A percentile compares a stretch with the other conserved stretches of the same genome.
Evolutionary conservation across 345 rosid species (phyloP).

Genomic region (Cardamine occulta): DNA sequence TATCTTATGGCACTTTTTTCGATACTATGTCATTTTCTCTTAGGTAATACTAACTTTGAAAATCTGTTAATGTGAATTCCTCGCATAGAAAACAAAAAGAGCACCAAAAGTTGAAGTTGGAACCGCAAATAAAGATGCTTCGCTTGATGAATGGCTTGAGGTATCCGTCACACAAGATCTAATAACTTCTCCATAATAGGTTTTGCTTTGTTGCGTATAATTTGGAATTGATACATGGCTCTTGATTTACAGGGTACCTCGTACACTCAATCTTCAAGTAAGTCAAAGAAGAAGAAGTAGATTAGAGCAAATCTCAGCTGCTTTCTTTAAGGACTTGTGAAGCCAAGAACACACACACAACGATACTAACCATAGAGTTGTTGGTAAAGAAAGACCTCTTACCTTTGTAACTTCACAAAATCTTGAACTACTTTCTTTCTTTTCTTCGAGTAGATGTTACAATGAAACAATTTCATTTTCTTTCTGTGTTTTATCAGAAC

Average conservation of each 20-base stretch:
- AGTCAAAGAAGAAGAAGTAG: constrained; percentile 83
- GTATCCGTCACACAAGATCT: constrained; percentile 30
- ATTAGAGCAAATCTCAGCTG: constrained; percentile 2
- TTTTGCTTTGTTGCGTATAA: constrained; percentile 5
- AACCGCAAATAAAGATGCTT: constrained; percentile 66
- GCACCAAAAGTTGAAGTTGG: constrained; percentile 89
- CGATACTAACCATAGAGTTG: constrained; percentile 29
- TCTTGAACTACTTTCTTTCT: neutral
- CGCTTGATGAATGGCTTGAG: constrained; percentile 96
- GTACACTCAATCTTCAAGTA: constrained; percentile 56
- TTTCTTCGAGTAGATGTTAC: neutral
- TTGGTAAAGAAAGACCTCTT: constrained; percentile 27
- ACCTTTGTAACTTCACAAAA: constrained; percentile 25
- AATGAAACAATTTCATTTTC: neutral
- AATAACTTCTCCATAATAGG: neutral
- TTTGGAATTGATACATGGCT: neutral
- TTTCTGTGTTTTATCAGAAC: neutral
- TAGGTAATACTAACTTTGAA: neutral
- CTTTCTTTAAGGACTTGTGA: constrained; percentile 6
- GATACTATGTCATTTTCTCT: constrained; percentile 11
- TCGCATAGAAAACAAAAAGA: constrained; percentile 71
- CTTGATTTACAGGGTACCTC: constrained; percentile 69
- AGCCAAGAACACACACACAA: constrained; percentile 18
- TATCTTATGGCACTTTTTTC: neutral
- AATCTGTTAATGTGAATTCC: neutral